These are phyloP conservation scores for Biscogniauxia marginata DNA, from an alignment of 2,329 filamentous ascomycete genomes.

Conservation along the genomic window DNA sequence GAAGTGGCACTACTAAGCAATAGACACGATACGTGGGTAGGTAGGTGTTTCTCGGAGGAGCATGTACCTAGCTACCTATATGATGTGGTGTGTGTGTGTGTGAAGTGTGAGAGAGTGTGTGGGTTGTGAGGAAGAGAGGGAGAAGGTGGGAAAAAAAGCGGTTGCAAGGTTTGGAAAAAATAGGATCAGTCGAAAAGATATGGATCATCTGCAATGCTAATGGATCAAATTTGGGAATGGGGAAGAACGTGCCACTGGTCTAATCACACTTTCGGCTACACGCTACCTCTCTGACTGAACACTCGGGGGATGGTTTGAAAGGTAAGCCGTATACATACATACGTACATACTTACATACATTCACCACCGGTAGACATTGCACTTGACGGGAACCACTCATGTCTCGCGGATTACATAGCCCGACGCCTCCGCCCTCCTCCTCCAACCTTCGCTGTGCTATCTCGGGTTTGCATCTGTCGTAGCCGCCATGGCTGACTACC, in stretches of 20 bases:
- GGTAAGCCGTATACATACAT: neutral
- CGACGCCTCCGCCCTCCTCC: conserved; percentile 21
- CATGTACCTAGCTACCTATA: no score
- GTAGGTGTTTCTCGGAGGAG: no score
- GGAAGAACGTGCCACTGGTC: neutral
- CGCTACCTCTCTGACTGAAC: neutral
- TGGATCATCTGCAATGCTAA: neutral
- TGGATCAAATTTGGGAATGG: neutral
- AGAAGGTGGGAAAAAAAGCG: neutral
- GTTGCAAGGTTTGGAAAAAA: neutral
- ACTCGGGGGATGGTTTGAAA: neutral
- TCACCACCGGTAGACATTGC: no score
- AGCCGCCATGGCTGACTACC: neutral
- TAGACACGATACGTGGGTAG: no score
- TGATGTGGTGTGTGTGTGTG: neutral
- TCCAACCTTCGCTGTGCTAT: conserved; percentile 2
- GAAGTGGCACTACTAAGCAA: neutral
- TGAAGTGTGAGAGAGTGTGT: neutral
- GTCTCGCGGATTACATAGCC: conserved; percentile 21
- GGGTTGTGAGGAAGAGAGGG: neutral
- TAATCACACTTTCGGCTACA: neutral
- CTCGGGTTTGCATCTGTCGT: conserved; percentile 12
- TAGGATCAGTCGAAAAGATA: neutral
- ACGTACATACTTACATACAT: neutral
- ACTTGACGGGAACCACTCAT: conserved; percentile 22